phyloP scores from a whole-genome alignment of 257 asterid genomes.

The Rehmannia glutinosa region DNA sequence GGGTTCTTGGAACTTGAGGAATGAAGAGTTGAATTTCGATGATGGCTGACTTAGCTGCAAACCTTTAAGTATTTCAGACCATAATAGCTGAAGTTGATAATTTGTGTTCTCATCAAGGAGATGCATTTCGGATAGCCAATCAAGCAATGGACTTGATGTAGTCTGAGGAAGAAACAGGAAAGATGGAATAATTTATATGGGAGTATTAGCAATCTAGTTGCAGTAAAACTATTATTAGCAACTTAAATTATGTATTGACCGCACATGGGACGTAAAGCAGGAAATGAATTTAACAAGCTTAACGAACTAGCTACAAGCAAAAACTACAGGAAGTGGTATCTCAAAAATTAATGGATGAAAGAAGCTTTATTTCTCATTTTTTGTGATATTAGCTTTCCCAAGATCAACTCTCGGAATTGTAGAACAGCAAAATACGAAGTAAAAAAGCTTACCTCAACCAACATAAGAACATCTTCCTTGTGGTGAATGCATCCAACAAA shows the following conservation, averaged over 20 bases:
- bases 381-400: not conserved
- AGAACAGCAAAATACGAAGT: constrained; percentile 5
- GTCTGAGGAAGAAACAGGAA: constrained; percentile 33
- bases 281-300: no score
- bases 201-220: no score
- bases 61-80: constrained; percentile 47
- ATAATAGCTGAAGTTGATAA: constrained; percentile 44
- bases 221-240: not conserved
- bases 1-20: constrained; percentile 49
- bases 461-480: constrained; percentile 46
- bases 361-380: not conserved
- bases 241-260: not conserved
- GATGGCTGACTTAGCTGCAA: constrained; percentile 53
- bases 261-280: no score
- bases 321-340: no score
- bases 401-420: not conserved
- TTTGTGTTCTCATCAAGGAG: constrained; percentile 32
- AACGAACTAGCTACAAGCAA: no score
- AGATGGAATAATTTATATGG: no score
- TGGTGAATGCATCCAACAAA: constrained; percentile 45
- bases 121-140: constrained; percentile 55
- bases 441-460: constrained; percentile 43
- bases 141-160: constrained; percentile 46
- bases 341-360: no score
- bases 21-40: constrained; percentile 44